Conservation (phyloP, 176 grass and related monocot genomes). For the Aegilops umbellulata region DNA sequence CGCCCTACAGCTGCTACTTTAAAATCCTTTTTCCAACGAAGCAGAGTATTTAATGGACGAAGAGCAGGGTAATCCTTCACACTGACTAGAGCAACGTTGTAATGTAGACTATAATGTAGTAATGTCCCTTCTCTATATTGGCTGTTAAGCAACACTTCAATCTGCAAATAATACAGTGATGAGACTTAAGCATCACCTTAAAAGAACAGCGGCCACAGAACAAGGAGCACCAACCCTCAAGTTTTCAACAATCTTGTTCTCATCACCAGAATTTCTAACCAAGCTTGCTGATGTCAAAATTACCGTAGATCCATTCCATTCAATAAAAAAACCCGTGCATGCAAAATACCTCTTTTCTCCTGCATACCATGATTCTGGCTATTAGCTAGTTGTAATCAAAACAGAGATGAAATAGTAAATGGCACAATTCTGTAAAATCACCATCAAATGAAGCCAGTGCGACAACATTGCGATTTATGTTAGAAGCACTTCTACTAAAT, state of each 20-base stretch:
- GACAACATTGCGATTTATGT: not conserved
- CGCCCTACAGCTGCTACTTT: not conserved
- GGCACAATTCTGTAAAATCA: not conserved
- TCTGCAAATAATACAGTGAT: not conserved
- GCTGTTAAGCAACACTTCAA: not conserved
- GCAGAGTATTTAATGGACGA: not conserved
- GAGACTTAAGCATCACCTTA: not conserved
- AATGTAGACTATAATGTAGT: not conserved
- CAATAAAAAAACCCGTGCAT: not conserved
- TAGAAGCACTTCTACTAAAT: not conserved
- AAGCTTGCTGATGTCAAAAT: not conserved
- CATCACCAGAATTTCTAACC: constrained; percentile 16
- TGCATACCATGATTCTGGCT: not conserved
- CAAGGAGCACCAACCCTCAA: not conserved
- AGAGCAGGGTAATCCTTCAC: not conserved
- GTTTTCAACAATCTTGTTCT: not conserved
- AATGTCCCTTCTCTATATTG: not conserved
- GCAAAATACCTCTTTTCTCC: constrained; percentile 8
- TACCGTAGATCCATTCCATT: not conserved
- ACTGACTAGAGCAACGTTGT: constrained; percentile 20
- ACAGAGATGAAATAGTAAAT: not conserved
- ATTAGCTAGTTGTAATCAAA: not conserved
- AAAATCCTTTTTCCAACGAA: not conserved
- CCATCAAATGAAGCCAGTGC: constrained; percentile 15
- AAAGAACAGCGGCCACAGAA: not conserved